A percentile compares a stretch with the other conserved stretches of the same genome.
Evolutionary conservation across 805 yeast species (phyloP).

Genomic region (Komagataella pseudopastoris): DNA sequence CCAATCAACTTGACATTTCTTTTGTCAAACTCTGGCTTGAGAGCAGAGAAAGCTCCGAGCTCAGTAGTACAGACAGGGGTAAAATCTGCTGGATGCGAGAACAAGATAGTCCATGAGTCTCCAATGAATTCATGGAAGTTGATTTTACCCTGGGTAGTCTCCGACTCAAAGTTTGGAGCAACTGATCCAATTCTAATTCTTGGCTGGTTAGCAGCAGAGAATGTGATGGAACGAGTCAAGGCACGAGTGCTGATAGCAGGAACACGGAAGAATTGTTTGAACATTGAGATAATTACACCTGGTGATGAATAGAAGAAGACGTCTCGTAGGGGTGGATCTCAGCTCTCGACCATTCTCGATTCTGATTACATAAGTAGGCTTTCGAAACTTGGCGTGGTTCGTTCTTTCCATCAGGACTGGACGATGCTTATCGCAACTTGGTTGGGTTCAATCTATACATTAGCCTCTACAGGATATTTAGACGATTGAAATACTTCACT

Average conservation of each 20-base stretch:
- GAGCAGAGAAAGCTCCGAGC: slow-evolving; percentile 82
- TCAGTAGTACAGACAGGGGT: slow-evolving; percentile 97
- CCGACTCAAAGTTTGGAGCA: slow-evolving; percentile 83
- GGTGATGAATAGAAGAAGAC: background rate
- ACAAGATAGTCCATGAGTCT: slow-evolving; percentile 75
- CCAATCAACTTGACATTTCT: slow-evolving; percentile 86
- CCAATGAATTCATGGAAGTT: slow-evolving; percentile 83
- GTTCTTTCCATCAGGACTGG: background rate
- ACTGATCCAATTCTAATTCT: slow-evolving; percentile 66
- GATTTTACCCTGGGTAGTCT: slow-evolving; percentile 70
- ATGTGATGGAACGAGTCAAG: slow-evolving; percentile 15
- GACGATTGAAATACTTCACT: too few relatives aligned
- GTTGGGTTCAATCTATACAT: too few relatives aligned
- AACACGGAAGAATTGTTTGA: background rate
- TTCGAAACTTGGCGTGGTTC: background rate
- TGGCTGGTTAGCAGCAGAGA: slow-evolving; percentile 41
- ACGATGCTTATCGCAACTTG: too few relatives aligned
- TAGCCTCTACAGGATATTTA: too few relatives aligned
- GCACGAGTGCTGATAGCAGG: background rate
- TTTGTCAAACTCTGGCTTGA: slow-evolving; percentile 78
- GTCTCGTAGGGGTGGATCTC: background rate
- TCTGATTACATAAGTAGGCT: background rate
- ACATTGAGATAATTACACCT: background rate
- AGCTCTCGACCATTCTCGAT: background rate
- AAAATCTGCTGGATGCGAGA: slow-evolving; percentile 93